phyloP scores from a whole-genome alignment of 768 basidiomycete genomes.

The Lentinula sp. region DNA sequence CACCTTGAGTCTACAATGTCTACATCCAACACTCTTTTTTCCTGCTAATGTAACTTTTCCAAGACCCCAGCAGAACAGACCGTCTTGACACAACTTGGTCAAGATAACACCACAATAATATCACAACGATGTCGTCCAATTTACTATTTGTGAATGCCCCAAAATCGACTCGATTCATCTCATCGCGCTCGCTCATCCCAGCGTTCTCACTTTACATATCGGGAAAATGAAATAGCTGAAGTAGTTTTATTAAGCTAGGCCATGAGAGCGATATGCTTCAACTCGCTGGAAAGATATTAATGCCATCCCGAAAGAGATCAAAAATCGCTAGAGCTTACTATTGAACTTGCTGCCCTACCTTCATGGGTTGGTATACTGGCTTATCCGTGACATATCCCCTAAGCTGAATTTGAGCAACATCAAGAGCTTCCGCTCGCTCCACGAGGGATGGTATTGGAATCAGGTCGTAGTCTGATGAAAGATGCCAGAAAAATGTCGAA shows the following conservation, averaged over 20 bases:
- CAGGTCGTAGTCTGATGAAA: conserved; percentile 82
- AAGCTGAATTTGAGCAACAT: conserved; percentile 29
- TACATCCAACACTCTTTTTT: too few species aligned
- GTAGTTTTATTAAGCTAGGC: conserved; percentile 29
- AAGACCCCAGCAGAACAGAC: too few species aligned
- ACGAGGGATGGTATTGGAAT: conserved; percentile 51
- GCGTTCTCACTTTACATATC: too few species aligned
- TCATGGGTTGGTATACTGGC: conserved; percentile 60
- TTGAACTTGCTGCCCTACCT: conserved; percentile 86
- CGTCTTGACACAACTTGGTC: too few species aligned
- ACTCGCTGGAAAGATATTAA: conserved; percentile 44
- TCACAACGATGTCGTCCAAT: too few species aligned
- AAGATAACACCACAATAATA: too few species aligned
- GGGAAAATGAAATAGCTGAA: too few species aligned
- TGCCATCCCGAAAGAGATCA: background rate
- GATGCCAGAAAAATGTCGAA: conserved; percentile 94
- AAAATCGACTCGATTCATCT: too few species aligned
- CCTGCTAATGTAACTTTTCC: too few species aligned
- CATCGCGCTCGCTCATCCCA: too few species aligned
- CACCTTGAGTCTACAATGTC: too few species aligned
- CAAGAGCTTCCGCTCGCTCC: conserved; percentile 38
- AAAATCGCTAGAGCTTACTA: conserved; percentile 41
- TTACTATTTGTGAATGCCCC: too few species aligned
- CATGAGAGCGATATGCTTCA: conserved; percentile 79
- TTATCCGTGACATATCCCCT: conserved; percentile 37